Conservation (phyloP, 352 stramenopile species). For the Globisporangium ultimum region DNA sequence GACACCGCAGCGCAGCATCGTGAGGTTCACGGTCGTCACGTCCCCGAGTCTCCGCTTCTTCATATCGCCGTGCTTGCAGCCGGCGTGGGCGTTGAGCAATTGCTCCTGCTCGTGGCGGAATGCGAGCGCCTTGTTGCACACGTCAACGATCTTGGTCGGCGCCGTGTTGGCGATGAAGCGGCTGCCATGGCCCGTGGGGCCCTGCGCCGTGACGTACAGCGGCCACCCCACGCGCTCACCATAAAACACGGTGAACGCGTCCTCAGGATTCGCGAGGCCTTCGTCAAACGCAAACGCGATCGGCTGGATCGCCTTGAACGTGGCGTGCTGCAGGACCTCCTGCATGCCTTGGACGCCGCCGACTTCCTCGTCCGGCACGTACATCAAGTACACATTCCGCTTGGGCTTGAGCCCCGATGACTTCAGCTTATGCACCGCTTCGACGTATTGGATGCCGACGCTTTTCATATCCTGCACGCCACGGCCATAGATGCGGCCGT, state of each 20-base stretch:
- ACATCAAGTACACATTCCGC: conserved; percentile 91
- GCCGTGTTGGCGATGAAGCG: conserved; percentile 96
- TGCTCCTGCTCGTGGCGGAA: conserved; percentile 90
- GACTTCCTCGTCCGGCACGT: conserved; percentile 94
- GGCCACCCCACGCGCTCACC: conserved; percentile 93
- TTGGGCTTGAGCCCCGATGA: conserved; percentile 66
- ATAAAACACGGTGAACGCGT: conserved; percentile 96
- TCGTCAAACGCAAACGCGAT: conserved; percentile 95
- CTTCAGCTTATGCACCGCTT: conserved; percentile 85
- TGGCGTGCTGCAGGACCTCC: conserved; percentile 73
- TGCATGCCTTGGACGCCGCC: conserved; percentile 92
- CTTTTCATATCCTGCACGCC: conserved; percentile 95
- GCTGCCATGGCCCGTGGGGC: conserved; percentile 85
- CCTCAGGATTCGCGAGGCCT: conserved; percentile 87
- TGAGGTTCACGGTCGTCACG: conserved; percentile 95
- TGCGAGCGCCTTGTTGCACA: conserved; percentile 81
- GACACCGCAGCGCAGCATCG: conserved; percentile 87
- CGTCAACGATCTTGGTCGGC: conserved; percentile 91
- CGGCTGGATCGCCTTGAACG: conserved; percentile 81
- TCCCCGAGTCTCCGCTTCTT: conserved; percentile 90
- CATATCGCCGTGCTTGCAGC: conserved; percentile 92
- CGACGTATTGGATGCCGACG: conserved; percentile 95
- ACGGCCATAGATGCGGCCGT: conserved; percentile 89
- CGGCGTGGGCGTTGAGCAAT: conserved; percentile 55
- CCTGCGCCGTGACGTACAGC: conserved; percentile 82